These are phyloP conservation scores for Salvia miltiorrhiza DNA, from an alignment of 257 asterid genomes.

Conservation along the genomic window DNA sequence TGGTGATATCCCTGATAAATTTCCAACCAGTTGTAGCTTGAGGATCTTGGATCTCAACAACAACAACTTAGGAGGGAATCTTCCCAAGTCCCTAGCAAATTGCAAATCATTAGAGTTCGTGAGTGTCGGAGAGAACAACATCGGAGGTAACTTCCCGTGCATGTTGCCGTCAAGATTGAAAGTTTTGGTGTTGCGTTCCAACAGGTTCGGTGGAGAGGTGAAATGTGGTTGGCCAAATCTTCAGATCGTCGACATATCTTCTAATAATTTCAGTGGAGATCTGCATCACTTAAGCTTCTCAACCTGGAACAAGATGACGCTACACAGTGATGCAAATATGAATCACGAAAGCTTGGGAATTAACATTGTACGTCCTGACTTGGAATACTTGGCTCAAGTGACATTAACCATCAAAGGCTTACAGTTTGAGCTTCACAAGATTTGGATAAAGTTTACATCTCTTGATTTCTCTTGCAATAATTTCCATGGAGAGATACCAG, in stretches of 20 bases:
- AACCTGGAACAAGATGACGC: too few relatives aligned
- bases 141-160: conserved; percentile 20
- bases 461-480: too few relatives aligned
- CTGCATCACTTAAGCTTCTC: neutral
- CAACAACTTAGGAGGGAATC: conserved; percentile 15
- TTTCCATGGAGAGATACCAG: too few relatives aligned
- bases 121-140: conserved; percentile 40
- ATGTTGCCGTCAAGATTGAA: conserved; percentile 33
- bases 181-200: conserved; percentile 37
- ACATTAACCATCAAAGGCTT: conserved; percentile 30
- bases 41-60: too few relatives aligned
- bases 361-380: too few relatives aligned
- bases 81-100: conserved; percentile 29
- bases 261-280: conserved; percentile 11
- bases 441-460: too few relatives aligned
- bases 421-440: too few relatives aligned
- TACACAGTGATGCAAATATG: neutral
- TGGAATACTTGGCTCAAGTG: conserved; percentile 25
- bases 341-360: too few relatives aligned
- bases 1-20: too few relatives aligned
- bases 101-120: conserved; percentile 37
- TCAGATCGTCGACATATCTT: conserved; percentile 22
- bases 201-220: conserved; percentile 31
- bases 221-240: conserved; percentile 22
- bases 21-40: too few relatives aligned